Evolutionary conservation across 2,329 filamentous ascomycete species (phyloP).

Genomic region (Trichoderma oligosporum): DNA sequence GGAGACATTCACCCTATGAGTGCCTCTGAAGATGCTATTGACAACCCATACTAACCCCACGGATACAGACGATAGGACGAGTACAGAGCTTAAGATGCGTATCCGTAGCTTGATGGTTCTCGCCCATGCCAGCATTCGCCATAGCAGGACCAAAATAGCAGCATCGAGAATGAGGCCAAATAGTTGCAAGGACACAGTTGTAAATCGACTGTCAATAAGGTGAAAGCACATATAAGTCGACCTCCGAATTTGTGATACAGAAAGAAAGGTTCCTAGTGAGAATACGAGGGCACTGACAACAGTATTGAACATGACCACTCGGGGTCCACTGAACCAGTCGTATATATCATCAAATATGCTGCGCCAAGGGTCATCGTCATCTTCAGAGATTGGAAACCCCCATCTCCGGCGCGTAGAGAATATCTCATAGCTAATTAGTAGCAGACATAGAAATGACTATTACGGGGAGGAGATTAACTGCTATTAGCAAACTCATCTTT

Average conservation of each 20-base stretch:
- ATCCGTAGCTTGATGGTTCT: conserved; percentile 46
- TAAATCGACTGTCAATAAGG: conserved; percentile 37
- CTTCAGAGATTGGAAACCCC: conserved; percentile 30
- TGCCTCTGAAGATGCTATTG: conserved; percentile 30
- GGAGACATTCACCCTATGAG: conserved; percentile 27
- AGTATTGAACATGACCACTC: conserved; percentile 35
- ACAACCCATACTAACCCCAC: conserved; percentile 38
- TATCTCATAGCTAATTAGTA: conserved; percentile 45
- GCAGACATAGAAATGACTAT: conserved; percentile 46
- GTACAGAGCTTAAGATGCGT: conserved; percentile 42
- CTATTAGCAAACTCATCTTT: background rate
- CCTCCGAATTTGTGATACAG: conserved; percentile 36
- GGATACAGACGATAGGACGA: conserved; percentile 40
- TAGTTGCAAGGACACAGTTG: conserved; percentile 41
- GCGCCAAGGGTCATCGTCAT: conserved; percentile 47
- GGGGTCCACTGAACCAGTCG: conserved; percentile 45
- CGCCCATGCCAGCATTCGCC: conserved; percentile 51
- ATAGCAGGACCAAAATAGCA: conserved; percentile 44
- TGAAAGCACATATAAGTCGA: conserved; percentile 53
- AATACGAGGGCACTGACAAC: conserved; percentile 39
- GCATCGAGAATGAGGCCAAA: conserved; percentile 46
- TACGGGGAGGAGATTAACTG: background rate
- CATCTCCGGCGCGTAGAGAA: conserved; percentile 35
- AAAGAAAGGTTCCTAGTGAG: conserved; percentile 41
- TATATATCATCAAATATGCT: conserved; percentile 46